A percentile compares a stretch with the other conserved stretches of the same genome.
Evolutionary conservation across 345 rosid species (phyloP).

Genomic region (Lagerstroemia speciosa): DNA sequence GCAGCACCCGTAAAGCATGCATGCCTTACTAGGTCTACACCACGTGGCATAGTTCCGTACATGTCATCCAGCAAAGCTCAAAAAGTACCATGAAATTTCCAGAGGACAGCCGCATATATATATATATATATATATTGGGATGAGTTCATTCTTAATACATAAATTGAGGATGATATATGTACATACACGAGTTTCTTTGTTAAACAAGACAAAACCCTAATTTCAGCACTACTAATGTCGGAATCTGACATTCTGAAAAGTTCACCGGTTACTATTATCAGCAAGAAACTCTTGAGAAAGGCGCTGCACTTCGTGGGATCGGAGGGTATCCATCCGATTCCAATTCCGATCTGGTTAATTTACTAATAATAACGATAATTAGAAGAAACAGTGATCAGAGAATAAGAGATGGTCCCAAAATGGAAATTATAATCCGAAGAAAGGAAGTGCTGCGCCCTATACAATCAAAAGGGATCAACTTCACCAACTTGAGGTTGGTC

Average conservation of each 20-base stretch:
- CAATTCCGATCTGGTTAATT: background rate
- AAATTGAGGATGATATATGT: background rate
- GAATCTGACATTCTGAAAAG: conserved; percentile 8
- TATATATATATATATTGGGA: no score
- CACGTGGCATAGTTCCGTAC: background rate
- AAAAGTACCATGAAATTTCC: background rate
- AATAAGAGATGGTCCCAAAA: background rate
- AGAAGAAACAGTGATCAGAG: background rate
- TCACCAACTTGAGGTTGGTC: no score
- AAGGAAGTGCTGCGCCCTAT: background rate
- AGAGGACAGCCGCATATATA: background rate
- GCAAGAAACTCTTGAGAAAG: background rate
- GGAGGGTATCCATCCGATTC: background rate
- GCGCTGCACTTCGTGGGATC: conserved; percentile 1
- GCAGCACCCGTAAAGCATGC: no score
- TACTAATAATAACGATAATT: background rate
- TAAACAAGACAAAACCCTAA: background rate
- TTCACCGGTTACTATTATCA: background rate
- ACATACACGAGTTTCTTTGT: background rate
- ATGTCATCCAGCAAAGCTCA: background rate
- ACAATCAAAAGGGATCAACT: background rate
- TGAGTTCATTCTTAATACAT: no score
- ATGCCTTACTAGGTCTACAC: no score
- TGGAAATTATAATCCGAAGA: conserved; percentile 1
- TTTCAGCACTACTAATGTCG: conserved; percentile 3